Conservation (phyloP, 2,329 filamentous ascomycete species). For the Ophiosphaerella herpotricha region DNA sequence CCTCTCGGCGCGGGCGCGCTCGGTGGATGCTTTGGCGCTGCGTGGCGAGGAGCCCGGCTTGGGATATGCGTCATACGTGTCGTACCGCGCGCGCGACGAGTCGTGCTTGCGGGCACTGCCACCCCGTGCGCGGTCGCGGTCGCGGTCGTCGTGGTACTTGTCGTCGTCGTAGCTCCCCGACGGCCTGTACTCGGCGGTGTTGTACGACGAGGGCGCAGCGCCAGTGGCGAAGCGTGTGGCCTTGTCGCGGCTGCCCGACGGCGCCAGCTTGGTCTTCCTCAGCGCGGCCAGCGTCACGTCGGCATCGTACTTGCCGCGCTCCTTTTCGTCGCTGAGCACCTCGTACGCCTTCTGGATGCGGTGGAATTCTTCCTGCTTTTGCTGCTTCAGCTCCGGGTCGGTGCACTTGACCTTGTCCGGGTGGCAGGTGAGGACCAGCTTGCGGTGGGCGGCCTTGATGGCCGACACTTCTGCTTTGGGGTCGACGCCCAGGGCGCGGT, state of each 20-base stretch:
- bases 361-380: conserved; percentile 87
- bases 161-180: conserved; percentile 33
- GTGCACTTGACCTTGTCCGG: conserved; percentile 93
- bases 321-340: conserved; percentile 76
- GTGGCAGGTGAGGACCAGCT: conserved; percentile 85
- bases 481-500: conserved; percentile 73
- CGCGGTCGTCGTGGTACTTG: conserved; percentile 46
- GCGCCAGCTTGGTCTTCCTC: conserved; percentile 57
- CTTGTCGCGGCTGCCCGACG: conserved; percentile 32
- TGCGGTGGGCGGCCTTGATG: conserved; percentile 81
- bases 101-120: conserved; percentile 43
- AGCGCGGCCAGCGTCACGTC: conserved; percentile 69
- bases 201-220: conserved; percentile 29
- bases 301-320: conserved; percentile 77
- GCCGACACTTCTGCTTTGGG: conserved; percentile 71
- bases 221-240: conserved; percentile 42
- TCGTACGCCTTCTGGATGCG: conserved; percentile 93
- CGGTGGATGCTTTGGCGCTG: conserved; percentile 35
- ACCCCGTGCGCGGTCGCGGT: conserved; percentile 1
- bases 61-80: conserved; percentile 42
- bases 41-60: conserved; percentile 33
- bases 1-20: conserved; percentile 47
- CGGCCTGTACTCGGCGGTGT: conserved; percentile 40
- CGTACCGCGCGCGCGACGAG: background rate
- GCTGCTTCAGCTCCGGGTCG: conserved; percentile 73